Base-by-base conservation (phyloP, 257 asterid genomes). In the Solanum arcanum region DNA sequence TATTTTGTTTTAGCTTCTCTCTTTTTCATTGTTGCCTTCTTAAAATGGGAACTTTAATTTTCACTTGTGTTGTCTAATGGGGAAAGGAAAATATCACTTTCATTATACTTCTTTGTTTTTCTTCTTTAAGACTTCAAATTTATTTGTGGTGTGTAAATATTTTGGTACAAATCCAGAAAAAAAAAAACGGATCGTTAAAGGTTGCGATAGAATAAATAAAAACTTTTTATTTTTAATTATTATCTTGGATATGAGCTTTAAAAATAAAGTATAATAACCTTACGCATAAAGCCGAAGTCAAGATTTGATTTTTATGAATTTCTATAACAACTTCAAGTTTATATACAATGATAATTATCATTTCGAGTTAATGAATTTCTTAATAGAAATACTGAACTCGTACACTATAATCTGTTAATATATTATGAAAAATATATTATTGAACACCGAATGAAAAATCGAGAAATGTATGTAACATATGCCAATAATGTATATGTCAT, bases 21-120 rank as follows among this genome's bases (percentile, higher is more conserved):
- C 87, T 47, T 29, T 73, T 37, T 86, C 73, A 52, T 33, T 27
- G 44, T 1, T 80, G 64, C 80, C 87, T 84, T 84, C 77, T 64
- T 25, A 84, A 66, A 66, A 15, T 84, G 87, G 87, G 66, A 70
- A 66, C 75, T 60, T 84, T 66, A 59, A 27, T 66, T 84, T 66
- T 27, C 64, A 42, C 27, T 47, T 64, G 46, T 66, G 64, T 44
- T 66, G 44, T 84, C 80, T 84, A 25, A 49, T 29, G 29, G n/a
- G 31, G 44, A 37, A 84, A 39, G 64, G 80, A 37, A 41, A 62
- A 84, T 84, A 37, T 84, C 80, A 66, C 80, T 84, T 66, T 84
- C 87, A 84, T 66, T 70, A 10, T 46, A 10, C 12, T 62, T 70
- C 39, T 35, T 35, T 35, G 59, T 37, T 60, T 59, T 60, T 41